phyloP scores from a whole-genome alignment of 768 basidiomycete species.

The Pholiota conissans region DNA sequence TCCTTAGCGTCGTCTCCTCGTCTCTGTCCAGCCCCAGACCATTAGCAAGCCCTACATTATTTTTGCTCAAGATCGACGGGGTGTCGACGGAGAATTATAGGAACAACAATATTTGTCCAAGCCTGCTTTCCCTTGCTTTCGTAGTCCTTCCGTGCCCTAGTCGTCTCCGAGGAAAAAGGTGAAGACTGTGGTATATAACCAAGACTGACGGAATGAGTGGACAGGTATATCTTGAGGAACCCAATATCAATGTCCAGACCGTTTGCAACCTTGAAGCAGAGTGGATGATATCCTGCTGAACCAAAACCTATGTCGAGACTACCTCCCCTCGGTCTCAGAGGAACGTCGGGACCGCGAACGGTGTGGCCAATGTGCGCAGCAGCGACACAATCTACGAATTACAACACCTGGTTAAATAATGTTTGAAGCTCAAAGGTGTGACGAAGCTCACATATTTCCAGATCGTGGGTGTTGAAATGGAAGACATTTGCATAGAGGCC shows the following conservation, averaged over 20 bases:
- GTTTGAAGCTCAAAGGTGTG: neutral
- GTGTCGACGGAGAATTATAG: neutral
- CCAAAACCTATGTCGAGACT: neutral
- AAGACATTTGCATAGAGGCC: neutral
- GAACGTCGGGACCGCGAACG: neutral
- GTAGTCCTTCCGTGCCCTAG: no score
- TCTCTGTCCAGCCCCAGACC: no score
- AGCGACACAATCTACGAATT: neutral
- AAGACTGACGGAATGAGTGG: neutral
- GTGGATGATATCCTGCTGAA: neutral
- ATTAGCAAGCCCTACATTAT: no score
- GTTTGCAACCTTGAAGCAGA: neutral
- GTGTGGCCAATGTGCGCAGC: neutral
- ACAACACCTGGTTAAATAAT: neutral
- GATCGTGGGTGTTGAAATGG: neutral
- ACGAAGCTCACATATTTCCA: neutral
- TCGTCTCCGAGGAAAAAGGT: no score
- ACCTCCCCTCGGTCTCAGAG: neutral
- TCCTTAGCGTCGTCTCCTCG: no score
- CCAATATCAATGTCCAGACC: neutral
- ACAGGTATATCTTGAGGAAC: slow-evolving; percentile 1
- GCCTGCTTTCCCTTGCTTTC: no score
- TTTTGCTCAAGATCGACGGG: no score
- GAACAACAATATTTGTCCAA: slow-evolving; percentile 1
- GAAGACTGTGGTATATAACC: neutral